A percentile compares a stretch with the other conserved stretches of the same genome.
These are phyloP conservation scores for Amauroascus verrucosus DNA, from an alignment of 2,329 filamentous ascomycete genomes.

Conservation along the genomic window DNA sequence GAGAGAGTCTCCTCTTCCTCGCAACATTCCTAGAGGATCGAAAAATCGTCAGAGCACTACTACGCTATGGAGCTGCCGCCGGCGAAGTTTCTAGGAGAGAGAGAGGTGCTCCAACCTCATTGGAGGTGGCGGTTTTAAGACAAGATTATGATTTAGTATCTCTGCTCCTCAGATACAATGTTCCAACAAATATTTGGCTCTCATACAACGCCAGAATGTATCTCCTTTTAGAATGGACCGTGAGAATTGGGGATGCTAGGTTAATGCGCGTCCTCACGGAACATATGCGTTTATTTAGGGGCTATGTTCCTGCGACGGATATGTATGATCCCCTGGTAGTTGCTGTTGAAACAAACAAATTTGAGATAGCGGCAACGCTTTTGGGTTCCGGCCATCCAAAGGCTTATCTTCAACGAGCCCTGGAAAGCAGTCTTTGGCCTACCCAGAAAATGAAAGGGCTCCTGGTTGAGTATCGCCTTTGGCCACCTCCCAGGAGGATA, in stretches of 20 bases:
- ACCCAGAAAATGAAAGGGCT: too few species aligned
- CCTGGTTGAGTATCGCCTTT: too few species aligned
- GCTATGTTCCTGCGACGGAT: background rate
- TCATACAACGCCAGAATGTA: background rate
- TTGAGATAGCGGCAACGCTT: background rate
- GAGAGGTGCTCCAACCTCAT: background rate
- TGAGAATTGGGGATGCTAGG: background rate
- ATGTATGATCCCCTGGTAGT: background rate
- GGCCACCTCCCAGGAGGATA: background rate
- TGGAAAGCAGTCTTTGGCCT: too few species aligned
- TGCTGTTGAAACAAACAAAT: background rate
- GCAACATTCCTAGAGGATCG: background rate
- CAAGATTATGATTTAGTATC: background rate
- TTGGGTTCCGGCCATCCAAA: background rate
- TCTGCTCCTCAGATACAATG: background rate
- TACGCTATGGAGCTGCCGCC: background rate
- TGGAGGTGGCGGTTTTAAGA: background rate
- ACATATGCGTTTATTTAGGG: background rate
- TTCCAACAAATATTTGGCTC: background rate
- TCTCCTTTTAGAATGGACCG: background rate
- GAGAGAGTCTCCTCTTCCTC: background rate
- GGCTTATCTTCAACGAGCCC: background rate
- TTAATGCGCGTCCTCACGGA: background rate
- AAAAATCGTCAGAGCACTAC: background rate
- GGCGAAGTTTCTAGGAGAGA: background rate